Evolutionary conservation across 805 yeast species (phyloP).

Genomic region (Phaffomyces thermotolerans): DNA sequence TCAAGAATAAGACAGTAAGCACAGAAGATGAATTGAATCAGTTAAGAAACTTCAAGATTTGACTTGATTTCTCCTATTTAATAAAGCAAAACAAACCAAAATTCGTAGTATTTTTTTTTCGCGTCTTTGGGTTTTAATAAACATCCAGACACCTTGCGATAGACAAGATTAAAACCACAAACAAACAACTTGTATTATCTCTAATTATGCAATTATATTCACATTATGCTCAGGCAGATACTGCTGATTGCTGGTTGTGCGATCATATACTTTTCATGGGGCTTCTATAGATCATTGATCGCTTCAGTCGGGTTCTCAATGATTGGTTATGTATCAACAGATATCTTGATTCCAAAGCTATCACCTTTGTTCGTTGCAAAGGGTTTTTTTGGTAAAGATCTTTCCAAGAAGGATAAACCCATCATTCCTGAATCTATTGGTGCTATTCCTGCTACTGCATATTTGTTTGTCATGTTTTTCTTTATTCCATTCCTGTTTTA

Average conservation of each 20-base stretch:
- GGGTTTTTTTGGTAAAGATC: constrained; percentile 82
- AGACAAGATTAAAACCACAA: neutral
- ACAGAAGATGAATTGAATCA: too few species aligned
- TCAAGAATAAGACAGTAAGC: too few species aligned
- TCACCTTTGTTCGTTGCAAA: constrained; percentile 58
- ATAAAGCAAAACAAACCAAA: too few species aligned
- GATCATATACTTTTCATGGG: constrained; percentile 16
- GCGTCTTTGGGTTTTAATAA: too few species aligned
- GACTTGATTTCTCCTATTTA: too few species aligned
- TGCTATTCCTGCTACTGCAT: constrained; percentile 76
- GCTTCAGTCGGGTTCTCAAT: constrained; percentile 62
- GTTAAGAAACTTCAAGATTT: too few species aligned
- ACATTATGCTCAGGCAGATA: neutral
- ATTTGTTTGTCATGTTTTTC: constrained; percentile 71
- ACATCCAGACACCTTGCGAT: too few species aligned
- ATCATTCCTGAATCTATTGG: constrained; percentile 89
- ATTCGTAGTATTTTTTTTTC: too few species aligned
- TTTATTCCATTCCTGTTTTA: constrained; percentile 85
- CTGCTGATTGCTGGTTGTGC: constrained; percentile 7
- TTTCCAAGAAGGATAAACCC: constrained; percentile 70
- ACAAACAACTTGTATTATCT: neutral
- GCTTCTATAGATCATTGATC: constrained; percentile 18
- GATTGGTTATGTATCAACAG: constrained; percentile 56
- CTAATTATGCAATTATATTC: too few species aligned
- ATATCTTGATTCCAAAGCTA: constrained; percentile 60